Base-by-base conservation (phyloP, 2,329 filamentous ascomycete genomes). In the Aspergillus cejpii region DNA sequence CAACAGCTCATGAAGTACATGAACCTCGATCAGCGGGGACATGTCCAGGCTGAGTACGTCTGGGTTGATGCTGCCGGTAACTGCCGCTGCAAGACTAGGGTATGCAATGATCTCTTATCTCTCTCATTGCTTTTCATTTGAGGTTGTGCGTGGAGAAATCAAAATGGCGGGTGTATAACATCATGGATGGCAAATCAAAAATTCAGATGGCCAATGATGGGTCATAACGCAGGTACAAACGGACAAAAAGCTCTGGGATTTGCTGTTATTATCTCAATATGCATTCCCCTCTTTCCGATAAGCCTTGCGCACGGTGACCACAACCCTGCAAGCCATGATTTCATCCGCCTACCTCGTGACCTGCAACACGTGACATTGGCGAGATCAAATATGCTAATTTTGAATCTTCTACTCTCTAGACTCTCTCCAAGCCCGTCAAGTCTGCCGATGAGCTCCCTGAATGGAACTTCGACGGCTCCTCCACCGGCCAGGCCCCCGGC, bases 31-130 rank as follows among this genome's bases (percentile, higher is more conserved):
- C 91, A 97, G 77, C 87, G 85, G 70, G 90, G 89, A 69, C 76
- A 74, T 60, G 77, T 94, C 66, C 92, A 95, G 72, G 91, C 89
- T 65, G 91, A 96, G 76, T 96, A 96, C 74, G 83, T 96, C 77
- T 96, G 91, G 91, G 85, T 96, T 68, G 90, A 96, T 66, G 77
- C 85, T 55, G 72, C 74, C 55, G 89, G 90, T 68, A 84, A 85
- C 63, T 79, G 87, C 60, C 89, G 92, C 63, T 95, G 89, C 68
- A 98, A 97, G 78, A 91, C 86, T 66, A 94, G 89, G 80, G 91
- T 96, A 78, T 78, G 87, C 77, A 54, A 51, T 19, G 17, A 29
- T 33, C 12, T 39, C 39, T 41, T 34, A 11, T 19, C 7, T 5
- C 8, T 5, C 11, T 27, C 26, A 14, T 21, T 36, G 38, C 17